Base-by-base conservation (phyloP, 2,329 filamentous ascomycete species). In the Colletotrichum navitas region DNA sequence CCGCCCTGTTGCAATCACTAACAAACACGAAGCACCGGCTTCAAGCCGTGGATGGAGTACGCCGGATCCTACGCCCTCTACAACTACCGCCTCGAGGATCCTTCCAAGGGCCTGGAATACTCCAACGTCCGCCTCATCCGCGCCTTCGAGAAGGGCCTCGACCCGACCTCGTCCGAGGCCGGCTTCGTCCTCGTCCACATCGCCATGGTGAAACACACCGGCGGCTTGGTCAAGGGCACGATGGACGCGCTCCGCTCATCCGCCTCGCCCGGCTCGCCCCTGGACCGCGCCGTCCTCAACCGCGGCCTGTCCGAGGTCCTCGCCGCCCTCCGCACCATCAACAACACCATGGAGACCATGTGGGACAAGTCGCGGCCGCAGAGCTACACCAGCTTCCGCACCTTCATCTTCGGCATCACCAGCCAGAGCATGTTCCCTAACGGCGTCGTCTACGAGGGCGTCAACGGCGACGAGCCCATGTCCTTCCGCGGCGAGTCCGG, bases 381-480 rank as follows among this genome's bases (percentile, higher is more conserved):
- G 24, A 90, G 94, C 75, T 98, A 98, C 83, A 94, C 93, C 71
- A 92, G 89, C 76, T 98, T 97, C 89, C 92, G 95, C 51, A 97
- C 95, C 14, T 98, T 98, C 85, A 98, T 98, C 84, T 97, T 97
- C 79, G 95, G 95, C 76, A 97, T 98, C 82, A 97, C 94, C 1
- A 92, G 90, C 59, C 95, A 98, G 82, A 92, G 90, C 77, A 97
- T 98, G 94, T 98, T 98, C 82, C 95, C 95, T 11, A 86, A 95
- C 74, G 95, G 95, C 11, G 95, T 98, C 10, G 83, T 97, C 58
- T 98, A 98, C 80, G 92, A 97, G 80, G 94, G 94, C 11, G 89
- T 95, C 72, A 91, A 91, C 74, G 90, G 92, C 71, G 81, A 82
- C 72, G 80, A 93, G 79, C 92, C 93, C 5, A 84, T 94, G 80